A percentile compares a stretch with the other conserved stretches of the same genome.
phyloP scores from a whole-genome alignment of 495 filamentous ascomycete species.

The Geoglossum glabrum region DNA sequence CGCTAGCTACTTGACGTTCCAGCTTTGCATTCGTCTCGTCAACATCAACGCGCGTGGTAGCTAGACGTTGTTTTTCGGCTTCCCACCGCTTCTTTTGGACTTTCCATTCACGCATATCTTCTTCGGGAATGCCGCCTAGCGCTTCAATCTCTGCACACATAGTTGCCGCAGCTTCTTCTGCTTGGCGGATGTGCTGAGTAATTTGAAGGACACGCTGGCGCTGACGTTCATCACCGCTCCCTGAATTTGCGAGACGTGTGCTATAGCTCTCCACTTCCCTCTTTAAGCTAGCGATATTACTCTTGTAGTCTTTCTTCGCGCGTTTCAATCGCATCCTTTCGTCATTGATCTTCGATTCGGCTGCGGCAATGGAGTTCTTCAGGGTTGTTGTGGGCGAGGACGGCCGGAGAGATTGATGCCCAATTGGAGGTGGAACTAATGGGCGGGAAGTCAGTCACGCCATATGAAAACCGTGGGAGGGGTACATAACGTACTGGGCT shows the following conservation, averaged over 20 bases:
- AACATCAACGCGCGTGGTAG: constrained; percentile 35
- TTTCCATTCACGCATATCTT: constrained; percentile 39
- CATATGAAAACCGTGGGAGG: neutral
- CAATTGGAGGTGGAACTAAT: constrained; percentile 29
- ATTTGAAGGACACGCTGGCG: constrained; percentile 59
- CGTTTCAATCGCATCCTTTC: constrained; percentile 55
- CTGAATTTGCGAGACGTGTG: constrained; percentile 44
- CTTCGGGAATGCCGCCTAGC: constrained; percentile 45
- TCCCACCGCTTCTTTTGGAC: constrained; percentile 40
- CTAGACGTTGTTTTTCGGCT: constrained; percentile 40
- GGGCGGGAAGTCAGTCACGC: neutral
- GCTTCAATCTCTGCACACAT: constrained; percentile 45
- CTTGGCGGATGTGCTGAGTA: constrained; percentile 63
- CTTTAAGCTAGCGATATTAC: constrained; percentile 41
- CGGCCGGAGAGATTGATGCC: constrained; percentile 43
- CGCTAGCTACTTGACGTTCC: constrained; percentile 38
- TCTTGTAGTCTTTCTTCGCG: constrained; percentile 60
- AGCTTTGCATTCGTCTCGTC: constrained; percentile 39
- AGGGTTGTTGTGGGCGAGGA: constrained; percentile 74
- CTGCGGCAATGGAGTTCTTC: constrained; percentile 64
- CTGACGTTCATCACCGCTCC: constrained; percentile 63
- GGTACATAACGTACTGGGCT: constrained; percentile 28
- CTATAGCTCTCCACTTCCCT: constrained; percentile 66
- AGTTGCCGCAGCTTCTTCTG: constrained; percentile 47
- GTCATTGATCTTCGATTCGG: constrained; percentile 58